Percentiles rank a stretch among this genome's conserved stretches.
These are phyloP conservation scores for Hordeum vulgare DNA, from an alignment of 176 grass and related monocot species.

Conservation along the genomic window MorexV3_pseudomolecules_assembly NC_058522.1:509174037-509174536, in stretches of 20 bases:
- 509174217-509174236: conserved; percentile 24
- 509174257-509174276: conserved; percentile 10
- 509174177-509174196: conserved; percentile 8
- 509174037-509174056: conserved; percentile 17
- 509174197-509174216: conserved; percentile 14
- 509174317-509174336: not conserved
- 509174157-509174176: conserved; percentile 16
- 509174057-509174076: conserved; percentile 7
- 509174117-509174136: conserved; percentile 17
- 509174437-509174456: conserved; percentile 1
- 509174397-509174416: not conserved
- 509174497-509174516: not conserved
- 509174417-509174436: conserved; percentile 5
- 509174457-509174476: not conserved
- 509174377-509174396: conserved; percentile 4
- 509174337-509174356: not conserved
- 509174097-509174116: not conserved
- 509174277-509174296: conserved; percentile 17
- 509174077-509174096: not conserved
- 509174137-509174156: not conserved
- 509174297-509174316: conserved; percentile 16
- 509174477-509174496: conserved; percentile 6
- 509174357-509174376: conserved; percentile 14
- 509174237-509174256: conserved; percentile 16
- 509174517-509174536: conserved; percentile 2